phyloP scores from a whole-genome alignment of 2,329 filamentous ascomycete genomes.

The Raffaelea ambrosiae region DNA sequence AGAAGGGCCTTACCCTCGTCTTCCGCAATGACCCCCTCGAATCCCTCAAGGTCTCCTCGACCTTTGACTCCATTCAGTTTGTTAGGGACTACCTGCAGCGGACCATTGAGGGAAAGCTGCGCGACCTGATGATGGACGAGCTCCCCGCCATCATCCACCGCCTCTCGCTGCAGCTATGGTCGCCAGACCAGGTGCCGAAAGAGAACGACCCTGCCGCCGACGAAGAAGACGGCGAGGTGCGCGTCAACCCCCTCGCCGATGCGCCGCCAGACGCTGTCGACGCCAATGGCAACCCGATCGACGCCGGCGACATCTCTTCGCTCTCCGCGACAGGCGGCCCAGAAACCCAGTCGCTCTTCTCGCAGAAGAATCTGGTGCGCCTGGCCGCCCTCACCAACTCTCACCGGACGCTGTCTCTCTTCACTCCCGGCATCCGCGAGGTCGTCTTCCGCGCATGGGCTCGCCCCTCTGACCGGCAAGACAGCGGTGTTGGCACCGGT shows the following conservation, averaged over 20 bases:
- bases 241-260: slow-evolving; percentile 72
- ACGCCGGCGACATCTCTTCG: slow-evolving; percentile 65
- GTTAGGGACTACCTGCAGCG: slow-evolving; percentile 94
- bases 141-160: slow-evolving; percentile 93
- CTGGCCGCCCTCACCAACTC: slow-evolving; percentile 78
- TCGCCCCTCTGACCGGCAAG: slow-evolving; percentile 62
- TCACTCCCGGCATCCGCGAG: slow-evolving; percentile 83
- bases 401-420: slow-evolving; percentile 81
- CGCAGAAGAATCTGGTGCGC: slow-evolving; percentile 83
- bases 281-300: slow-evolving; percentile 66
- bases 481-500: slow-evolving; percentile 28
- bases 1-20: slow-evolving; percentile 92
- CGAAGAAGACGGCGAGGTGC: slow-evolving; percentile 45
- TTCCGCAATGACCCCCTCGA: slow-evolving; percentile 98
- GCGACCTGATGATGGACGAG: slow-evolving; percentile 96
- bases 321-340: slow-evolving; percentile 70
- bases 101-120: slow-evolving; percentile 88
- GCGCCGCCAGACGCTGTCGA: slow-evolving; percentile 78
- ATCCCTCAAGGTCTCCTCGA: slow-evolving; percentile 95
- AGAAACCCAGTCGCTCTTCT: slow-evolving; percentile 84
- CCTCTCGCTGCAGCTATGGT: slow-evolving; percentile 80
- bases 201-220: slow-evolving; percentile 51
- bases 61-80: slow-evolving; percentile 97
- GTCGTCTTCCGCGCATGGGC: slow-evolving; percentile 92
- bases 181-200: slow-evolving; percentile 69